These are phyloP conservation scores for Trichoderma endophyticum DNA, from an alignment of 2,329 filamentous ascomycete species.

Conservation along the genomic window DNA sequence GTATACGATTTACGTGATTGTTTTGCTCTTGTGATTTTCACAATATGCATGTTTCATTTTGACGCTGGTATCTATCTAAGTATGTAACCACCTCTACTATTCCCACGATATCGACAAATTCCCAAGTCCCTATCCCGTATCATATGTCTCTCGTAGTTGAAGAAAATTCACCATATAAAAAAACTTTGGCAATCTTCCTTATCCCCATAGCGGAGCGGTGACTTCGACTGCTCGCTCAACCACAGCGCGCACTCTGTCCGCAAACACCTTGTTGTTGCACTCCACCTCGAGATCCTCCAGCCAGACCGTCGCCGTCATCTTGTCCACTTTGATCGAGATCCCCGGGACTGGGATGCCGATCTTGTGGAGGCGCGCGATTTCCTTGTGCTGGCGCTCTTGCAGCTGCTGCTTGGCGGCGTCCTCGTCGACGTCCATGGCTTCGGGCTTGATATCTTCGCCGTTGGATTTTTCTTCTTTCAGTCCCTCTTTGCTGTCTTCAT, in stretches of 20 bases:
- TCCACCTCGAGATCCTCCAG: constrained; percentile 89
- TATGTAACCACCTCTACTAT: not conserved
- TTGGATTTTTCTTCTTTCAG: not conserved
- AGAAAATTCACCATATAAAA: not conserved
- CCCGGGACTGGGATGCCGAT: constrained; percentile 90
- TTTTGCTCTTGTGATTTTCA: not conserved
- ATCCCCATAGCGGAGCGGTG: constrained; percentile 69
- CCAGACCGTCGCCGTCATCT: constrained; percentile 84
- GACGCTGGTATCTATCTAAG: not conserved
- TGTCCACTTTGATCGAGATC: constrained; percentile 81
- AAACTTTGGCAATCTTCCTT: not conserved
- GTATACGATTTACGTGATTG: not conserved
- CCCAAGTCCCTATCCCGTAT: not conserved
- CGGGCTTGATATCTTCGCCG: not conserved
- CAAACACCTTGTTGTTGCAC: constrained; percentile 72
- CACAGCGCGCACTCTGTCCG: constrained; percentile 81
- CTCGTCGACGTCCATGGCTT: not conserved
- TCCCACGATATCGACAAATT: not conserved
- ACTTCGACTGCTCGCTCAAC: constrained; percentile 88
- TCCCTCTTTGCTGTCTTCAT: not conserved
- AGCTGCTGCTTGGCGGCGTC: constrained; percentile 33
- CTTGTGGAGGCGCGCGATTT: constrained; percentile 75
- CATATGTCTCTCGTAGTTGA: not conserved
- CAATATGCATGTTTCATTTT: not conserved
- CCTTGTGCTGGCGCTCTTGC: constrained; percentile 59